Conservation (phyloP, 208 protist species). For the Vickermania spadyakhi region DNA sequence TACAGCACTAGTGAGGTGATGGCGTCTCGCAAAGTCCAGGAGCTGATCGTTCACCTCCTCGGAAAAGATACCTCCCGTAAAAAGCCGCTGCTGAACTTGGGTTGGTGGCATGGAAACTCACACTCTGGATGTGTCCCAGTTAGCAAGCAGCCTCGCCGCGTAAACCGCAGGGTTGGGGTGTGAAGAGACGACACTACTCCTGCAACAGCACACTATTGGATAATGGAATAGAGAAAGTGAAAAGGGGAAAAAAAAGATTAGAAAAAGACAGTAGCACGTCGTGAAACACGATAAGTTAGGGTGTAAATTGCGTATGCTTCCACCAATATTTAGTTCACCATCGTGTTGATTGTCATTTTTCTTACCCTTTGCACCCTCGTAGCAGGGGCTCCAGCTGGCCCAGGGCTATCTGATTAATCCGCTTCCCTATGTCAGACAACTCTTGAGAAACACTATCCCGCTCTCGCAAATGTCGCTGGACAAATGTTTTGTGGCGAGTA, state of each 20-base stretch:
- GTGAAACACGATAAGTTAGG: too few species aligned
- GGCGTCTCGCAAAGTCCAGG: constrained; percentile 33
- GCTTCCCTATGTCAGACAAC: constrained; percentile 15
- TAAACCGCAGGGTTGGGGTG: too few species aligned
- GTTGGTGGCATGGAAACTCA: background rate
- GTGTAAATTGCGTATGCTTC: too few species aligned
- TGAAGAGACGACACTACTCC: too few species aligned
- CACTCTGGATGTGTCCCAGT: constrained; percentile 2
- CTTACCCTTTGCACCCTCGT: too few species aligned
- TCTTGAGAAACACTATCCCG: constrained; percentile 20
- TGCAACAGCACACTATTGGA: too few species aligned
- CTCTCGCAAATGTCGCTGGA: constrained; percentile 19
- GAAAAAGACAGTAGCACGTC: too few species aligned
- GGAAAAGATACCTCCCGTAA: constrained; percentile 62
- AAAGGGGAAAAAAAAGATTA: too few species aligned
- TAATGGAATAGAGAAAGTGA: too few species aligned
- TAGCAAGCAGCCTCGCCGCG: too few species aligned
- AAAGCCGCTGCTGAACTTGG: constrained; percentile 41
- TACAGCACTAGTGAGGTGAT: constrained; percentile 43
- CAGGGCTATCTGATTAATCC: constrained; percentile 7
- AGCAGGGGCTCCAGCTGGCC: background rate
- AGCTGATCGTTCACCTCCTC: constrained; percentile 53
- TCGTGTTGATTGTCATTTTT: too few species aligned
- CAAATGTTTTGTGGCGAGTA: constrained; percentile 16
- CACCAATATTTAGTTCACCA: too few species aligned